These are phyloP conservation scores for Globisporangium splendens DNA, from an alignment of 352 stramenopile genomes.

Conservation along the genomic window DNA sequence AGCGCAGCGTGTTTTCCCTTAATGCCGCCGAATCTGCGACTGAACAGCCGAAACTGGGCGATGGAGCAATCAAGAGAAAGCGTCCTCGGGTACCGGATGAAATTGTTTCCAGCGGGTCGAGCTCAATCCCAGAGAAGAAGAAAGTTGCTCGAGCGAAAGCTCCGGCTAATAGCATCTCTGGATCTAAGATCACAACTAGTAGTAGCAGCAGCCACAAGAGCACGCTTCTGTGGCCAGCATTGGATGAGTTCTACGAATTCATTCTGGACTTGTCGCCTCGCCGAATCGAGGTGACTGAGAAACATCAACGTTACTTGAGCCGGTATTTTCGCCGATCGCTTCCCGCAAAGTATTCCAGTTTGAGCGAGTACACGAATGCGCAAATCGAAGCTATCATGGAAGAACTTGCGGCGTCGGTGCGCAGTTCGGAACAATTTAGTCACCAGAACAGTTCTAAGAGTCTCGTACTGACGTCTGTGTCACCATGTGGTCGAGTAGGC, in stretches of 20 bases:
- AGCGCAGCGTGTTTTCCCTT: conserved; percentile 7
- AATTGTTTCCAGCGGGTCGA: background rate
- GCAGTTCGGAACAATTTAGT: conserved; percentile 38
- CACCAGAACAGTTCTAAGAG: conserved; percentile 23
- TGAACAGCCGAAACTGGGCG: conserved; percentile 9
- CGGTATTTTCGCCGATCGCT: conserved; percentile 32
- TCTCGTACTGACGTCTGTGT: conserved; percentile 56
- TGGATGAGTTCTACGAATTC: conserved; percentile 79
- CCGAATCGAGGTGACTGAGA: conserved; percentile 30
- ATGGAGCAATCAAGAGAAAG: conserved; percentile 16
- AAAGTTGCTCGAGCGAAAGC: conserved; percentile 4
- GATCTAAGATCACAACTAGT: background rate
- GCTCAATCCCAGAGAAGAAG: conserved; percentile 6
- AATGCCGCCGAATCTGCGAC: conserved; percentile 1
- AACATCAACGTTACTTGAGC: conserved; percentile 24
- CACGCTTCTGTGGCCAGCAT: conserved; percentile 61
- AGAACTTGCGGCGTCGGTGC: conserved; percentile 56
- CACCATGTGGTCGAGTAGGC: conserved; percentile 28
- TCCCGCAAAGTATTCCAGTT: conserved; percentile 36
- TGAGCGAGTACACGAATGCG: conserved; percentile 52
- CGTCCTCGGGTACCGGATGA: conserved; percentile 4
- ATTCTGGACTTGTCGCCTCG: conserved; percentile 58
- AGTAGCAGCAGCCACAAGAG: conserved; percentile 25
- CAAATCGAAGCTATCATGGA: conserved; percentile 70
- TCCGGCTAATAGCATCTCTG: conserved; percentile 4